Conservation (phyloP, 202 grass and related monocot genomes). For the Eragrostis tef region DNA sequence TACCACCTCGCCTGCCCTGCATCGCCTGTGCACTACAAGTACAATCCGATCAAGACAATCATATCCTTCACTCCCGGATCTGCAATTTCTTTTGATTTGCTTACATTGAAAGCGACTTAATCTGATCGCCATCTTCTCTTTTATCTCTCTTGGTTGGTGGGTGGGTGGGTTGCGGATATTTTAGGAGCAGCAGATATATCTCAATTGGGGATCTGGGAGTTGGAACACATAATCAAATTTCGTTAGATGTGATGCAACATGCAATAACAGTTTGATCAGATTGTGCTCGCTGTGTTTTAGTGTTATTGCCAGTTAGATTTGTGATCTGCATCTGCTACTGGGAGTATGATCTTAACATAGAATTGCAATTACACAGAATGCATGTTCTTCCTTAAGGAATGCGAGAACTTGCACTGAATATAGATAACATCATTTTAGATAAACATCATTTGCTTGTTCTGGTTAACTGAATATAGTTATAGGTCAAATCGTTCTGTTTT, state of each 20-base stretch:
- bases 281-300: neutral
- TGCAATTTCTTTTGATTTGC: conserved; percentile 33
- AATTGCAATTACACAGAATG: conserved; percentile 13
- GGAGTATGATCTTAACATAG: neutral
- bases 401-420: neutral
- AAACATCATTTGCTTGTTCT: neutral
- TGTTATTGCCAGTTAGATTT: conserved; percentile 23
- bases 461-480: conserved; percentile 15
- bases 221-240: neutral
- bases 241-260: neutral
- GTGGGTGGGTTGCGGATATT: conserved; percentile 15
- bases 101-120: conserved; percentile 39
- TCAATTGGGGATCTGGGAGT: conserved; percentile 19
- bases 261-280: neutral
- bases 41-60: conserved; percentile 85
- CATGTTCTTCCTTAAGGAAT: neutral
- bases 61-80: conserved; percentile 64
- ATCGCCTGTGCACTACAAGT: conserved; percentile 85
- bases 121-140: conserved; percentile 3
- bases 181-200: conserved; percentile 21
- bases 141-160: neutral
- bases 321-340: neutral
- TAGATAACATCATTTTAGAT: neutral
- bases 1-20: conserved; percentile 92
- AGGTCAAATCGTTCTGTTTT: neutral